Conservation (phyloP, 371 early-diverging fungal species). For the Gilbertella persicaria region DNA sequence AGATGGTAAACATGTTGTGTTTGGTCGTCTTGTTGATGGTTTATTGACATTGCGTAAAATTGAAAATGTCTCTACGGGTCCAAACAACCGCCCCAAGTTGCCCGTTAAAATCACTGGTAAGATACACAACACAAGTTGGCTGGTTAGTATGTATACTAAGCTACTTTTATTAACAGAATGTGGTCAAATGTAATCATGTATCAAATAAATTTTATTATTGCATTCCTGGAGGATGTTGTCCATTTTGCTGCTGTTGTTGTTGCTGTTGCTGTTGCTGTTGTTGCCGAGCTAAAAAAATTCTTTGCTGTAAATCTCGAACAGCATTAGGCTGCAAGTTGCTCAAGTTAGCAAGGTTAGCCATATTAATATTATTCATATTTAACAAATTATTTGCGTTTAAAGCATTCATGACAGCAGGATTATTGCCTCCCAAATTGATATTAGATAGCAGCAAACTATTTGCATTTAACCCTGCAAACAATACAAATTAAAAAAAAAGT, state of each 20-base stretch:
- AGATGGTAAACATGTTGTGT: constrained; percentile 92
- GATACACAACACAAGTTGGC: constrained; percentile 28
- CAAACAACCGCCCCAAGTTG: constrained; percentile 87
- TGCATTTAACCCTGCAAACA: constrained; percentile 33
- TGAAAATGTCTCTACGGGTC: constrained; percentile 89
- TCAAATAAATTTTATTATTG: constrained; percentile 1
- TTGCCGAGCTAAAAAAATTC: constrained; percentile 28
- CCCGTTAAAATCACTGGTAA: constrained; percentile 84
- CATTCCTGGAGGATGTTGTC: constrained; percentile 26
- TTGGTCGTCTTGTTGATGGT: constrained; percentile 90
- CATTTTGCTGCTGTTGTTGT: constrained; percentile 32
- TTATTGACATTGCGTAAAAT: constrained; percentile 88
- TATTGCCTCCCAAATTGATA: constrained; percentile 33
- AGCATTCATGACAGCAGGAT: constrained; percentile 16
- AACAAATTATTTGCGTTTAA: constrained; percentile 22
- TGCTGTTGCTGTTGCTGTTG: constrained; percentile 49
- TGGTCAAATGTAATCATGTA: constrained; percentile 26
- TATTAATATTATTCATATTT: constrained; percentile 26
- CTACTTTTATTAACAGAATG: constrained; percentile 16
- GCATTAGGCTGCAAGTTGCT: constrained; percentile 35
- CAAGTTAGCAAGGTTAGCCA: constrained; percentile 22
- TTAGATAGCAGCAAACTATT: constrained; percentile 47
- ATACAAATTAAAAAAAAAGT: not conserved
- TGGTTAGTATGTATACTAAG: not conserved
- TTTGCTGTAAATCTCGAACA: constrained; percentile 35